Base-by-base conservation (phyloP, 805 yeast species). In the Wickerhamomyces chaumierensis region DNA sequence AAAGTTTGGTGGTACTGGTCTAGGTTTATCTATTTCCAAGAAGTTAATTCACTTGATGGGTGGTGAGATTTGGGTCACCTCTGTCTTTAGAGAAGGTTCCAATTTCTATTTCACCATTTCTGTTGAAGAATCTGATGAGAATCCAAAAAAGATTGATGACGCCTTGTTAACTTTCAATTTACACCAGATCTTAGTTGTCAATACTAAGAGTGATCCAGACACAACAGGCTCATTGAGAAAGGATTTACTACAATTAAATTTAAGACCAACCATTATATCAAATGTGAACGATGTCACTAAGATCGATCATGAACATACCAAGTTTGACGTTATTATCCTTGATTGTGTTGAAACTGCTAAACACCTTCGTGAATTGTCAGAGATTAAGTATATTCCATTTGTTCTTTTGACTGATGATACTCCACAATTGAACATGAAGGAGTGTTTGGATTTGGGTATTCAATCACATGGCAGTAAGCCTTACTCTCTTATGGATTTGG, bases 1-100 rank as follows among this genome's bases (percentile, higher is more conserved):
- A 56, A 84, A 84, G 58, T 86, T 85, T 56, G 95, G 95, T 51
- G 95, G 95, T 52, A 86, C 95, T 3, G 95, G 95, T 46, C 67
- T 85, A 35, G 95, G 95, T 15, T 67, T 85, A 40, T 82, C 94
- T 3, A 85, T 85, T 57, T 86, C 95, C 9, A 84, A 83, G 57
- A 86, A 84, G 51, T 69, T 85, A 48, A 85, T 86, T 52, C 88
- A 83, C 52, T 68, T 85, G 46, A 85, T 86, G 95, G 95, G 95
- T 33, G 95, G 95, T 55, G 90, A 81, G 46, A 84, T 85, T 44
- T 84, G 95, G 95, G 95, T 86, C 20, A 74, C 83, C 18, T 82
- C 94, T 1, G 71, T 69, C 43, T 82, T 77, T 53, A 92, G 90
- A 19, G 66, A 71, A 50, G 95, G 95, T 2, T 82, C 94, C 3